phyloP scores from a whole-genome alignment of 1,284 basidiomycete genomes.

The Inonotus obliquus region DNA sequence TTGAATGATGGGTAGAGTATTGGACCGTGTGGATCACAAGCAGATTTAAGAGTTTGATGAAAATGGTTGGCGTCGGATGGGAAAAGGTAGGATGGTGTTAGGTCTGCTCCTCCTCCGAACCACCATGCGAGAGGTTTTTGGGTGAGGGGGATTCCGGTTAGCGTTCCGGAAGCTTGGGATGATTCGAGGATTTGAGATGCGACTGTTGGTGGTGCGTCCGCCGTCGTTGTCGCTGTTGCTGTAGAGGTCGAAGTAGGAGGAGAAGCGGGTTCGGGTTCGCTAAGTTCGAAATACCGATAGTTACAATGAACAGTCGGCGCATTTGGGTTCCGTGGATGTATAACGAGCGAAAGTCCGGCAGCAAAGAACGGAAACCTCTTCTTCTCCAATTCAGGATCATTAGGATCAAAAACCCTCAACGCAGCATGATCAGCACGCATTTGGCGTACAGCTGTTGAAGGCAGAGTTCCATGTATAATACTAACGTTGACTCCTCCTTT shows the following conservation, averaged over 20 bases:
- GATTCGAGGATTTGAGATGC: background rate
- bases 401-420: constrained; percentile 54
- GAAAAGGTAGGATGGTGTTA: constrained; percentile 93
- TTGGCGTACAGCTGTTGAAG: constrained; percentile 85
- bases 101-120: constrained; percentile 97
- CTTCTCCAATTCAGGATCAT: constrained; percentile 31
- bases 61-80: constrained; percentile 87
- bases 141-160: background rate
- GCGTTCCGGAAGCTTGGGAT: background rate
- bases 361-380: constrained; percentile 86
- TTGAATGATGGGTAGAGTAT: constrained; percentile 83
- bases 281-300: constrained; percentile 96
- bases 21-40: constrained; percentile 72
- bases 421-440: constrained; percentile 91
- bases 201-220: constrained; percentile 20
- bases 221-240: constrained; percentile 29
- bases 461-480: constrained; percentile 85
- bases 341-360: constrained; percentile 86
- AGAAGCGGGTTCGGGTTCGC: constrained; percentile 48
- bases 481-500: constrained; percentile 98
- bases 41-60: constrained; percentile 74
- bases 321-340: constrained; percentile 91
- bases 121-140: constrained; percentile 76
- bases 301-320: constrained; percentile 95
- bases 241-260: constrained; percentile 23